A percentile compares a stretch with the other conserved stretches of the same genome.
Conservation (phyloP, 169 alveolate genomes). For the Plasmodium cynomolgi region DNA sequence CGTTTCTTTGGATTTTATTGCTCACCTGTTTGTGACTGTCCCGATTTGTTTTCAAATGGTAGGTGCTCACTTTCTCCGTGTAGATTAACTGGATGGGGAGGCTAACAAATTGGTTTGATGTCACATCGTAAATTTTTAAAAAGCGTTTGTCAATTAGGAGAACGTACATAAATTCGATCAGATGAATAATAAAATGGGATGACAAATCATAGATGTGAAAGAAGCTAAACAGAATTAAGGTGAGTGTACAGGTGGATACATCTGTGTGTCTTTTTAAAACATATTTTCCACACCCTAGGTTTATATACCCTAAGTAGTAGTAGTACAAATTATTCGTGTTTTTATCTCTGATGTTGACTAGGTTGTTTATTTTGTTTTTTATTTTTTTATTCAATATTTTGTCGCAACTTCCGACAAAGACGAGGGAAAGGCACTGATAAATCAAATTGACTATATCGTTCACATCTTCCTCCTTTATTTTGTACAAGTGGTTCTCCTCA, state of each 20-base stretch:
- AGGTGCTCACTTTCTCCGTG: slow-evolving; percentile 22
- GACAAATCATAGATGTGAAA: slow-evolving; percentile 64
- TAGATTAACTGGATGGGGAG: slow-evolving; percentile 61
- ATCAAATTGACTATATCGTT: slow-evolving; percentile 46
- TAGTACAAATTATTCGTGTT: slow-evolving; percentile 64
- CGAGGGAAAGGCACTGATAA: slow-evolving; percentile 65
- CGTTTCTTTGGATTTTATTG: not conserved
- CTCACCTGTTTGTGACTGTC: not conserved
- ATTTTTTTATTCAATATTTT: slow-evolving; percentile 55
- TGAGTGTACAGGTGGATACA: slow-evolving; percentile 38
- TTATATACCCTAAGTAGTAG: slow-evolving; percentile 73
- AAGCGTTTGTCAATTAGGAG: slow-evolving; percentile 37
- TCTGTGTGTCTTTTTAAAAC: slow-evolving; percentile 53
- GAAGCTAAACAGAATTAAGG: slow-evolving; percentile 53
- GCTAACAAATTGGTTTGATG: slow-evolving; percentile 38
- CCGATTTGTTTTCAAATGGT: not conserved
- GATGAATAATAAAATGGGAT: slow-evolving; percentile 46
- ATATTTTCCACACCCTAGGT: slow-evolving; percentile 73
- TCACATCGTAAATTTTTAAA: slow-evolving; percentile 40
- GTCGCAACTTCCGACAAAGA: slow-evolving; percentile 73
- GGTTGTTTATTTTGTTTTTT: slow-evolving; percentile 53
- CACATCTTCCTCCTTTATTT: slow-evolving; percentile 59
- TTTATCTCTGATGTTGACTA: slow-evolving; percentile 37
- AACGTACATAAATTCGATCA: slow-evolving; percentile 62
- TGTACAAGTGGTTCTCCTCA: slow-evolving; percentile 9